phyloP scores from a whole-genome alignment of 108 stramenopile genomes.

The Nitzschia sp. region DNA sequence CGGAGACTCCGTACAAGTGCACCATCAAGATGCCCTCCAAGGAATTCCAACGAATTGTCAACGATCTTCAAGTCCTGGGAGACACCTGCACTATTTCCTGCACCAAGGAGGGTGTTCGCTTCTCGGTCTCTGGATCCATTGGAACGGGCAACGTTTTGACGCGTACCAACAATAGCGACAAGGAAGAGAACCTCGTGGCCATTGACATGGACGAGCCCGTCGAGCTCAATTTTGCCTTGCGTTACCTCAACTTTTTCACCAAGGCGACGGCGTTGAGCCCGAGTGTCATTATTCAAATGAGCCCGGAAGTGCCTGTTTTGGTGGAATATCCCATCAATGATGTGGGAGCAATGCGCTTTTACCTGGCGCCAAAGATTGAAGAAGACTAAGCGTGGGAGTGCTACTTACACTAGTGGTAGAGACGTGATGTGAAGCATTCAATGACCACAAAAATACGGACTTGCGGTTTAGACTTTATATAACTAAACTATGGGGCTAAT shows the following conservation, averaged over 20 bases:
- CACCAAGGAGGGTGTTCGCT: constrained; percentile 95
- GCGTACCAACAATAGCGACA: constrained; percentile 82
- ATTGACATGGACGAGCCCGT: constrained; percentile 99
- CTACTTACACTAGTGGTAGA: background rate
- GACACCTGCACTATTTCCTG: constrained; percentile 95
- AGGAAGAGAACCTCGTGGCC: constrained; percentile 91
- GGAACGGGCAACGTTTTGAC: constrained; percentile 96
- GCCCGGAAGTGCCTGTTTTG: constrained; percentile 95
- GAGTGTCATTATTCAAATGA: constrained; percentile 92
- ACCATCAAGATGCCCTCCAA: constrained; percentile 92
- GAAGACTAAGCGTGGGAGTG: constrained; percentile 60
- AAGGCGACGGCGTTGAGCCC: constrained; percentile 93
- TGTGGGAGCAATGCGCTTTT: constrained; percentile 93
- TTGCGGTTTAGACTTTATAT: background rate
- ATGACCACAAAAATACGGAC: constrained; percentile 38
- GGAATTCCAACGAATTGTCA: constrained; percentile 98
- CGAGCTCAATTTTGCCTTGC: constrained; percentile 96
- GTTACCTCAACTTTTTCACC: constrained; percentile 97
- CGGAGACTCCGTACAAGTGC: constrained; percentile 98
- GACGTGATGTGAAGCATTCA: background rate
- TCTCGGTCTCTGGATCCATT: constrained; percentile 91
- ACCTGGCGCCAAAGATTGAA: constrained; percentile 99
- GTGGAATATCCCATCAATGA: constrained; percentile 97
- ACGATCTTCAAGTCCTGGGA: constrained; percentile 96
- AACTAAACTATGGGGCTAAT: constrained; percentile 33